phyloP scores from a whole-genome alignment of 2,329 filamentous ascomycete genomes.

The Myriosclerotinia curreyana region DNA sequence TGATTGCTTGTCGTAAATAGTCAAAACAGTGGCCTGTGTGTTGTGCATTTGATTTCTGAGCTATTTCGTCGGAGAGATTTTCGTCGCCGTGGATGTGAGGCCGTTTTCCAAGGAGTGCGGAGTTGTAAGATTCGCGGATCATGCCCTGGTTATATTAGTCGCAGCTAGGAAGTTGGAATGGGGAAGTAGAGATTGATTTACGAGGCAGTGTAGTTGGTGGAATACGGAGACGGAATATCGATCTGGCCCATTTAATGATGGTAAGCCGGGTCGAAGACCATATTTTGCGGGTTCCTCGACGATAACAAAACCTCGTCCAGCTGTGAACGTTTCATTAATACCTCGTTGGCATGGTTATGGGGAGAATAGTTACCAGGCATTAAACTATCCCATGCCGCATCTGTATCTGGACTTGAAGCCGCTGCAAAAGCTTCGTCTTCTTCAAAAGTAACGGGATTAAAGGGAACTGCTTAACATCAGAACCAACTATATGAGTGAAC shows the following conservation, averaged over 20 bases:
- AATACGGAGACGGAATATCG: conserved; percentile 19
- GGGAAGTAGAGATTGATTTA: neutral
- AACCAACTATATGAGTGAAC: neutral
- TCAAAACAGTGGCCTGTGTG: conserved; percentile 20
- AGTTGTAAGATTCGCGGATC: conserved; percentile 17
- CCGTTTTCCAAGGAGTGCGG: neutral
- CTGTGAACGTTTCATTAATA: neutral
- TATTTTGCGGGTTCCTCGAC: neutral
- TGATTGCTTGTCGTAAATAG: conserved; percentile 21
- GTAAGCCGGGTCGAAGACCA: conserved; percentile 1
- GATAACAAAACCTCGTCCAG: conserved; percentile 9
- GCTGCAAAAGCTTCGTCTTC: neutral
- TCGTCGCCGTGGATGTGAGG: conserved; percentile 11
- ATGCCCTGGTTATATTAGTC: conserved; percentile 10
- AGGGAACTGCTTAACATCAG: neutral
- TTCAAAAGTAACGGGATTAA: neutral
- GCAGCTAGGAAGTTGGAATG: neutral
- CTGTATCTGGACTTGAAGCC: neutral
- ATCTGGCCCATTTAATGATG: neutral
- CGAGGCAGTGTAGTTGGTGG: conserved; percentile 19
- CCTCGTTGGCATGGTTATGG: neutral
- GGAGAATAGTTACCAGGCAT: neutral
- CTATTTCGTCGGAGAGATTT: neutral
- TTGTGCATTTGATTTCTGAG: neutral
- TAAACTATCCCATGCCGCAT: conserved; percentile 13